Evolutionary conservation across 2,329 filamentous ascomycete genomes (phyloP), one percentile per base, ranked within the genome.

Genomic region (Plectosphaerella plurivora): DNA sequence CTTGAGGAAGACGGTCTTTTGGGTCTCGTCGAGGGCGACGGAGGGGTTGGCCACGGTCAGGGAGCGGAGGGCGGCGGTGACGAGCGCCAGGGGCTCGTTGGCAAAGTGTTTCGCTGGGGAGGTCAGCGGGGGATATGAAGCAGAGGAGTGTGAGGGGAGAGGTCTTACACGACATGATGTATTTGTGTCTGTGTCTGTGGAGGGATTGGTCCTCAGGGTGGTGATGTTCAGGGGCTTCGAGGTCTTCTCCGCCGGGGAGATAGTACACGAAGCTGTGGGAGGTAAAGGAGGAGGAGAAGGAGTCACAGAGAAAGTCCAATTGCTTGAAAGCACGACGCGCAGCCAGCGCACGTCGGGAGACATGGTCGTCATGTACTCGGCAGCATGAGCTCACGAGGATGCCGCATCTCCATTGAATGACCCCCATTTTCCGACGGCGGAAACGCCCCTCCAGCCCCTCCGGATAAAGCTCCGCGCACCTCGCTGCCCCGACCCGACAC

Each of bases 41-140:
- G 63, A 64, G 20, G 63, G 63, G 51, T 65, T 65, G 33, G 61
- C 60, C 45, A 63, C 55, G 33, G 61, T 64, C 16, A 61, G 53
- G 33, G 61, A 57, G 41, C 59, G 59, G 18, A 65, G 59, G 9
- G 60, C 55, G 24, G 60, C 57, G 35, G 56, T 52, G 28, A 62
- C 60, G 37, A 62, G 56, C 14, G 58, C 55, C 8, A 50, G 36
- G 11, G 56, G 42, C 41, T 62, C 58, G 44, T 60, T 57, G 51
- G 54, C 56, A 45, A 60, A 60, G 47, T 61, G 60, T 47, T 61
- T 61, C 46, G 54, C 59, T 60, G 41, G 11, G 16, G 41, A 8
- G 41, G 41, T 44, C 41, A 44, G 41, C 14, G 7, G 15, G 14
- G 37, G 16, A 8, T 2, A 7, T 7, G 33, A 36, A 36, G 33